Base-by-base conservation (phyloP, 441 rosid species). In the Croton setiger region DNA sequence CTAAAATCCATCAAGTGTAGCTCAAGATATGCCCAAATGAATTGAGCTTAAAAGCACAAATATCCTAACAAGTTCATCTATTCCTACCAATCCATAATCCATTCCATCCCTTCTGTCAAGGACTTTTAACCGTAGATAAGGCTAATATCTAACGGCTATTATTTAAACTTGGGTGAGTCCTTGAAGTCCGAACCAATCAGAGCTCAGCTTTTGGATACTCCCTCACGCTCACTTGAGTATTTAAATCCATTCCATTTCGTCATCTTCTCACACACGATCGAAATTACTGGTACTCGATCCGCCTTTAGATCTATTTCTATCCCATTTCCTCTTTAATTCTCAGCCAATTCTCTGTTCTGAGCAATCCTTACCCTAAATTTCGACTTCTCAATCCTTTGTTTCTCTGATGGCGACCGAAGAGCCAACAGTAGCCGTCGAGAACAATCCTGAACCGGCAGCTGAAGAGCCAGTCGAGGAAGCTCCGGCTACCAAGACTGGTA, bases 21-120 rank as follows among this genome's bases (percentile, higher is more conserved):
- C 45, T 66, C 47, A 66, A 85, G 84, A 79, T 83, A 78, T 59
- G 41, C 35, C 23, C n/a, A 66, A 68, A 68, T 71, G 15, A 82
- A 77, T 79, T 37, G 47, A 79, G 75, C 74, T 74, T 47, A 82
- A 84, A 88, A 88, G 74, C 98, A 93, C 98, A 93, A 84, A 85
- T 66, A 81, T 74, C 56, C 72, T 62, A 54, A 75, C 64, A 67
- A 57, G 51, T 69, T 62, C 60, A 53, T 66, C 63, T 64, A 65
- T 49, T 70, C 58, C 20, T 66, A 68, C 70, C 52, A 61, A 36
- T 53, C 67, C 60, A 69, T 70, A 71, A 54, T 64, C 72, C 72
- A 73, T 60, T 70, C 72, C 61, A 43, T 54, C 18, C 60, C 71
- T 58, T n/a, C 67, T 70, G 53, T 62, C 63, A 23, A 36, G 21